Evolutionary conservation across 306 rosid species (phyloP), one percentile per base, ranked within the genome.

Genomic region (Quercus mongolica): DNA sequence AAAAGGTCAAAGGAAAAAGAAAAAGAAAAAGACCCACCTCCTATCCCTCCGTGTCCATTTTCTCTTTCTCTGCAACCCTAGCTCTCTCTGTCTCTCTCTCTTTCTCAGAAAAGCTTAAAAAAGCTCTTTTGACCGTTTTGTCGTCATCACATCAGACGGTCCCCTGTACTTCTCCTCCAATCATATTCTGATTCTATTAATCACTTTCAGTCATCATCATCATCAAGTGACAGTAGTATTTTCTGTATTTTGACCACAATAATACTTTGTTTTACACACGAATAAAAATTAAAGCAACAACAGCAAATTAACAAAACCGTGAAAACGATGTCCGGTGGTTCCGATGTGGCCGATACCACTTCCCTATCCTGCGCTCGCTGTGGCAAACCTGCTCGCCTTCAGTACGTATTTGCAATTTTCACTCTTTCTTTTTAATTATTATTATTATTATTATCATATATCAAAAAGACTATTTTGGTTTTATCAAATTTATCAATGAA

Each of bases 301-400:
- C 15, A 26, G 15, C 58, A 72, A 49, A 11, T 20, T 23, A 38
- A 38, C 46, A 38, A 38, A 38, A 7, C 0, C 46, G 46, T 7
- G 46, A 38, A 38, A 38, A 38, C 84, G 19, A 95, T 95, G 99
- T 86, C 87, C 31, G 91, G 82, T 33, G 91, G 76, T 85, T 87
- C 91, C 12, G 89, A 83, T 74, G 73, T 70, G 46, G 87, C 89
- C 28, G 91, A 78, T 51, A 88, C 77, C 1, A 72, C 80, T 67
- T 6, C 80, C 21, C 87, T 91, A 41, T 87, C 91, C 18, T 96
- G 98, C 78, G 90, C 74, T 73, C 88, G 79, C 55, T 96, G 99
- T 75, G 86, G 84, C 79, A 90, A 93, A 51, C 96, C 97, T 73
- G 95, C 99, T 74, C 83, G 79, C 69, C 97, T 96, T 74, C 97